Base-by-base conservation (phyloP, 2,329 filamentous ascomycete genomes). In the Arthroderma sp. region DNA sequence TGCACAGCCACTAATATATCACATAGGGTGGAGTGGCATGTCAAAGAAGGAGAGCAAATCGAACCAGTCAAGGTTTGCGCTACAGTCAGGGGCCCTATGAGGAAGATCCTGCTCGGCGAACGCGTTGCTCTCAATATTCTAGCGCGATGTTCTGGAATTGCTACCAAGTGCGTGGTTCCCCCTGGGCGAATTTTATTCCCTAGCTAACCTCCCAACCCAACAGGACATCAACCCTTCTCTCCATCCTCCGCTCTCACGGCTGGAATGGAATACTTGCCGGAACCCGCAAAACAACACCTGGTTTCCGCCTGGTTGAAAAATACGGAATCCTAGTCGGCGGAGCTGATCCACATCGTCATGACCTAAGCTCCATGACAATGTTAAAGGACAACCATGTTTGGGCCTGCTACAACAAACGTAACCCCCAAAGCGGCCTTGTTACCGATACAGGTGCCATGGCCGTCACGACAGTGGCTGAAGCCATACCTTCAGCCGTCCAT, bases 331-430 rank as follows among this genome's bases (percentile, higher is more conserved):
- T 95, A 22, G 82, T 94, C 10, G 91, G 89, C 46, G 91, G 91
- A 7, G 88, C 86, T 10, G 91, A 98, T 66, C 78, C 82, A 2
- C 91, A 98, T 64, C 74, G 91, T 30, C 86, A 94, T 66, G 91
- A 98, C 62, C 71, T 98, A 46, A 84, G 80, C 62, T 77, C 82
- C 52, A 96, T 98, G 91, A 88, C 88, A 46, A 98, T 98, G 91
- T 74, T 98, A 52, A 98, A 98, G 70, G 91, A 98, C 66, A 98
- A 98, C 66, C 91, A 98, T 66, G 82, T 98, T 46, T 95, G 89
- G 83, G 86, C 86, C 50, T 82, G 83, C 44, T 82, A 82, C 41
- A 62, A 66, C 44, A 65, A 66, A 48, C 46, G 54, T 4, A 28
- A 37, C 28, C 42, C 33, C 37, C 43, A n/a, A 11, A 45, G 38